phyloP scores from a whole-genome alignment of 2,329 filamentous ascomycete genomes.

The Nothophaeocryptopus gaeumannii region DNA sequence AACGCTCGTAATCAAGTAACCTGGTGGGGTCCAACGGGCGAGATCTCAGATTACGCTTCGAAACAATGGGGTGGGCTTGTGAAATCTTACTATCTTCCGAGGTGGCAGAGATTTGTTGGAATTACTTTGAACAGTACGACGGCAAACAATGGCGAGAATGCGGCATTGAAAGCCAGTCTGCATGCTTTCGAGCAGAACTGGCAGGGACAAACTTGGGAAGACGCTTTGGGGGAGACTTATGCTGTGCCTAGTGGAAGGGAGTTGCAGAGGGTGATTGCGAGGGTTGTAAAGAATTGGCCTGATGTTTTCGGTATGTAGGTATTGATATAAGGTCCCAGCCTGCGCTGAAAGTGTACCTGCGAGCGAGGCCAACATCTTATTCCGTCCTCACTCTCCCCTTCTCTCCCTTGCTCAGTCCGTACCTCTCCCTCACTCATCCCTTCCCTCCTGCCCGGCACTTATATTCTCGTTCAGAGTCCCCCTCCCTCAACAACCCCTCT shows the following conservation, averaged over 20 bases:
- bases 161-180: slow-evolving; percentile 11
- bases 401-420: too few relatives aligned
- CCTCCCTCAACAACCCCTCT: too few relatives aligned
- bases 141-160: slow-evolving; percentile 16
- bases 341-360: too few relatives aligned
- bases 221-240: slow-evolving; percentile 11
- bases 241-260: neutral
- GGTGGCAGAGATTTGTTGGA: slow-evolving; percentile 49
- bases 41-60: slow-evolving; percentile 52
- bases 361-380: too few relatives aligned
- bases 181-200: slow-evolving; percentile 23
- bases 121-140: slow-evolving; percentile 34
- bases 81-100: slow-evolving; percentile 45
- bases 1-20: slow-evolving; percentile 53
- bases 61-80: slow-evolving; percentile 52
- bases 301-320: slow-evolving; percentile 16
- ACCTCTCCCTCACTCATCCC: too few relatives aligned
- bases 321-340: too few relatives aligned
- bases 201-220: slow-evolving; percentile 19
- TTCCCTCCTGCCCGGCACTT: too few relatives aligned
- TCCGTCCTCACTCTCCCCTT: too few relatives aligned
- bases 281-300: slow-evolving; percentile 18
- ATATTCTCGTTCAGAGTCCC: too few relatives aligned
- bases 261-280: slow-evolving; percentile 12
- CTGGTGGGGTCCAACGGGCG: slow-evolving; percentile 48